These are phyloP conservation scores for Leccinellum luteum DNA, from an alignment of 768 basidiomycete species.

Conservation along the genomic window DNA sequence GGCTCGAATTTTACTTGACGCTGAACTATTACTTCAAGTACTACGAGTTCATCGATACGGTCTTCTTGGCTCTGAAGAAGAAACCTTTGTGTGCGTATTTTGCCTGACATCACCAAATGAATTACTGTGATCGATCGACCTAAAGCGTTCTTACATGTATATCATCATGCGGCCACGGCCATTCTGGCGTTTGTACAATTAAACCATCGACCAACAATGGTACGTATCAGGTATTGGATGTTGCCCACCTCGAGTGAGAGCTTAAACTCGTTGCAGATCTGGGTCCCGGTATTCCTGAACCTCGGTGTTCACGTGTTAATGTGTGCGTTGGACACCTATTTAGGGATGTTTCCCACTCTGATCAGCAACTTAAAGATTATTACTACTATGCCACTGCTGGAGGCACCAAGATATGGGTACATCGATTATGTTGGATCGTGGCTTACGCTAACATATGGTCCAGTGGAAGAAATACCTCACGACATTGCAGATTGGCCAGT, in stretches of 20 bases:
- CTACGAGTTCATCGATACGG: slow-evolving; percentile 88
- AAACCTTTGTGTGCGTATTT: slow-evolving; percentile 77
- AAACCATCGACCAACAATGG: slow-evolving; percentile 85
- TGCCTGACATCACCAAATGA: not conserved
- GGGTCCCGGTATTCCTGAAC: slow-evolving; percentile 89
- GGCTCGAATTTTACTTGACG: slow-evolving; percentile 91
- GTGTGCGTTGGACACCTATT: slow-evolving; percentile 53
- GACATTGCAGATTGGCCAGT: slow-evolving; percentile 23
- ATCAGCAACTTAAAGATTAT: slow-evolving; percentile 61
- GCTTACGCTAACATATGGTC: not conserved
- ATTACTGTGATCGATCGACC: not conserved
- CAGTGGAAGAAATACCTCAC: slow-evolving; percentile 29
- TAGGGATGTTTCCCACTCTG: not conserved
- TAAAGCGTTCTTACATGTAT: slow-evolving; percentile 91
- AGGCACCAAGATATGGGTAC: slow-evolving; percentile 20
- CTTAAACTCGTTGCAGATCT: slow-evolving; percentile 54
- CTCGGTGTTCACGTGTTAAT: slow-evolving; percentile 91
- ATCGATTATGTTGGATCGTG: not conserved
- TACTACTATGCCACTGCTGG: slow-evolving; percentile 97
- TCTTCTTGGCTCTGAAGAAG: slow-evolving; percentile 96
- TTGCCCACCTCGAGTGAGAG: not conserved
- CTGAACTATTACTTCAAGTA: slow-evolving; percentile 98
- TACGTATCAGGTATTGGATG: slow-evolving; percentile 38
- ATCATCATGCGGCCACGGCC: slow-evolving; percentile 96
- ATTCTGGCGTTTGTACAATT: slow-evolving; percentile 90